Evolutionary conservation across 2,329 filamentous ascomycete species (phyloP), one percentile per base, ranked within the genome.

Genomic region (Trichoderma sp.): DNA sequence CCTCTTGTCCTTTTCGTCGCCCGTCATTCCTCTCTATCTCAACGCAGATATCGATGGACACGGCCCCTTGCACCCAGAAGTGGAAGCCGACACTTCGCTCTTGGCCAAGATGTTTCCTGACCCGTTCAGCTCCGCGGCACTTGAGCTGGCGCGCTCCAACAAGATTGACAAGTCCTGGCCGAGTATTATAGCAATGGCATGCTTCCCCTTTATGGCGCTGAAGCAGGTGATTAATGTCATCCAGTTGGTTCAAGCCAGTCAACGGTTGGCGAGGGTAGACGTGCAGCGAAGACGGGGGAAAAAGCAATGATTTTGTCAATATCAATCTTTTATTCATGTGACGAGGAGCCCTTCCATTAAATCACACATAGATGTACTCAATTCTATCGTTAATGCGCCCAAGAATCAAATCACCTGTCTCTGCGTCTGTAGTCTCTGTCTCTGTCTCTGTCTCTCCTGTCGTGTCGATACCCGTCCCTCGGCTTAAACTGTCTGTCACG

Each of bases 171-270:
- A 88, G 71, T 86, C 84, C 72, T 80, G 79, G 70, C 83, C 83
- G 11, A 84, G 81, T 94, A 86, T 95, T 54, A 85, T 97, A 71
- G 91, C 92, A 51, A 87, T 87, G 32, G 81, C 95, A 74, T 93
- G 91, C 74, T 89, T 90, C 74, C 94, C 94, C 11, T 84, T 97
- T 77, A 98, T 97, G 94, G 83, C 88, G 24, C 85, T 89, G 73
- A 98, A 98, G 86, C 95, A 98, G 78, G 86, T 91, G 75, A 93
- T 97, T 84, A 98, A 98, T 76, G 86, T 97, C 59, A 86, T 97
- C 55, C 95, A 98, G 83, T 86, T 98, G 74, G 87, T 96, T 76
- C 96, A 97, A 81, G 95, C 95, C 5, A 94, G 93, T 79, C 89
- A 89, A 76, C 96, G 92, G 90, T 84, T 98, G 52, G 95, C 93